Conservation (phyloP, 2,329 filamentous ascomycete genomes). For the Cercospora sp. region DNA sequence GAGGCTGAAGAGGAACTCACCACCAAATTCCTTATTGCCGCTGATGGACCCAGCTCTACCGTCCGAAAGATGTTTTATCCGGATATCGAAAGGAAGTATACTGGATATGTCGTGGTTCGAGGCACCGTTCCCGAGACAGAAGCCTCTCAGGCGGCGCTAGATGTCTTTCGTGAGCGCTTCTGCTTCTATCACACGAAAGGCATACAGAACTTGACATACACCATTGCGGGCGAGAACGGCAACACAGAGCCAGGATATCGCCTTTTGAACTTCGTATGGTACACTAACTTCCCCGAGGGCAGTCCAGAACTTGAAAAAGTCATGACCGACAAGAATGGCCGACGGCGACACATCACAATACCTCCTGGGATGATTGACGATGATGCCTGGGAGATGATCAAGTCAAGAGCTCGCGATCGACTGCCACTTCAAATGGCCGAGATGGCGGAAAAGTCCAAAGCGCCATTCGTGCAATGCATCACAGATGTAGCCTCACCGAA, state of each 20-base stretch:
- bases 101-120: slow-evolving; percentile 38
- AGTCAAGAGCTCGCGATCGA: slow-evolving; percentile 35
- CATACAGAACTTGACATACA: slow-evolving; percentile 45
- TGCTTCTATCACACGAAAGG: slow-evolving; percentile 44
- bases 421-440: slow-evolving; percentile 46
- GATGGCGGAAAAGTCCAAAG: slow-evolving; percentile 42
- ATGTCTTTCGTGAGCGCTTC: slow-evolving; percentile 43
- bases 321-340: slow-evolving; percentile 48
- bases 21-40: slow-evolving; percentile 46
- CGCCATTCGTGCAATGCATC: slow-evolving; percentile 50
- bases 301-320: slow-evolving; percentile 43
- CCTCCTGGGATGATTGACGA: slow-evolving; percentile 45
- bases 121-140: slow-evolving; percentile 40
- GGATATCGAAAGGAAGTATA: slow-evolving; percentile 35
- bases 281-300: slow-evolving; percentile 44
- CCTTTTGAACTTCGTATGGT: slow-evolving; percentile 52
- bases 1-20: slow-evolving; percentile 25
- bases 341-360: slow-evolving; percentile 45
- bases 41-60: slow-evolving; percentile 45
- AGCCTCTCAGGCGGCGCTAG: slow-evolving; percentile 36
- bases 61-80: slow-evolving; percentile 35
- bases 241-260: slow-evolving; percentile 43
- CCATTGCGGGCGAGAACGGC: slow-evolving; percentile 47
- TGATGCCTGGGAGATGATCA: slow-evolving; percentile 44
- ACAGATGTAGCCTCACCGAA: slow-evolving; percentile 44